phyloP scores from a whole-genome alignment of 2,329 filamentous ascomycete species.

The Alternaria hordeiaustralica region DNA sequence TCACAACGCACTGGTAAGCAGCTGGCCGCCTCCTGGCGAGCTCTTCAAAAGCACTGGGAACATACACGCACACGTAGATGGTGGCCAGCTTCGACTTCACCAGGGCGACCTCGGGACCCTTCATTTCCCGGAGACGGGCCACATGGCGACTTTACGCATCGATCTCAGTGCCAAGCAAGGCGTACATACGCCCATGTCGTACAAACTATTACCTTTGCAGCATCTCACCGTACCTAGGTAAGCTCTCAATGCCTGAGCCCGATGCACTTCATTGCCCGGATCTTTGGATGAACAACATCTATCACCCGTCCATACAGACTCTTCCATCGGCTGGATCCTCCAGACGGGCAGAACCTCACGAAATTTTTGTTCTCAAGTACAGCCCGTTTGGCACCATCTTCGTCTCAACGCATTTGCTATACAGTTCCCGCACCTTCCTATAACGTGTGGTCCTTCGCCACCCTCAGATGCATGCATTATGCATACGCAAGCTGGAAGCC shows the following conservation, averaged over 20 bases:
- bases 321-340: neutral
- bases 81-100: neutral
- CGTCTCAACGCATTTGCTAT: neutral
- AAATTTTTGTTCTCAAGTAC: neutral
- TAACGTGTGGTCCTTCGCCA: neutral
- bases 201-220: neutral
- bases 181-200: neutral
- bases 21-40: neutral
- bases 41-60: neutral
- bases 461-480: neutral
- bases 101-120: neutral
- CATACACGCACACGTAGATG: neutral
- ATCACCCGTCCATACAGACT: neutral
- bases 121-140: neutral
- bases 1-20: neutral
- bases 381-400: neutral
- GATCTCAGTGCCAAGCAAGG: neutral
- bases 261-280: neutral
- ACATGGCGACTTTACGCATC: neutral
- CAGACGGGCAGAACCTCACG: neutral
- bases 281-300: neutral
- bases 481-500: neutral
- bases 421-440: neutral
- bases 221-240: neutral
- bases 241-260: neutral